These are phyloP conservation scores for Ceratocystis harringtonii DNA, from an alignment of 2,329 filamentous ascomycete species.

Conservation along the genomic window DNA sequence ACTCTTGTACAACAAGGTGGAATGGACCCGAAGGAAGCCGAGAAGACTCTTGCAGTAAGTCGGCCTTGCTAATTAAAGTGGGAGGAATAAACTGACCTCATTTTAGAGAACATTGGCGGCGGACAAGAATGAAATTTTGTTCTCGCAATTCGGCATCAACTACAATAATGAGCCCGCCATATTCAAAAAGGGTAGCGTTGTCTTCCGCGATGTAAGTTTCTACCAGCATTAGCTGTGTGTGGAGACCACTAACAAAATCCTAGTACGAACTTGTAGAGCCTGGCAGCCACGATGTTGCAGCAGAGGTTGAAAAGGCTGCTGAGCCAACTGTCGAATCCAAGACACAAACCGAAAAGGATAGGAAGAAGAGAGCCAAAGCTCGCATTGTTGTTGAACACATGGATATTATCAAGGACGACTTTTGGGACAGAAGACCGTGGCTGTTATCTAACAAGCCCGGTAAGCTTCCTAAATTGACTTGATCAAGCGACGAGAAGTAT, in stretches of 20 bases:
- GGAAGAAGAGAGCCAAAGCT: constrained; percentile 67
- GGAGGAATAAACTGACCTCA: constrained; percentile 18
- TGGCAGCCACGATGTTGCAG: constrained; percentile 30
- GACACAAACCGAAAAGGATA: constrained; percentile 69
- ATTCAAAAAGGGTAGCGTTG: constrained; percentile 80
- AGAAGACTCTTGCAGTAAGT: constrained; percentile 58
- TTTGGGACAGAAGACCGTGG: constrained; percentile 83
- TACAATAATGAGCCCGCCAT: constrained; percentile 95
- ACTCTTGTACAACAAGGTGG: constrained; percentile 64
- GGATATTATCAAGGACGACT: constrained; percentile 90
- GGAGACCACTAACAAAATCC: not conserved
- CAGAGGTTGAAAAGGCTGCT: constrained; percentile 31
- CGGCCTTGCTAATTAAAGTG: not conserved
- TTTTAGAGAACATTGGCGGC: constrained; percentile 60
- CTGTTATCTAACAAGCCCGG: constrained; percentile 60
- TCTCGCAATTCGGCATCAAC: constrained; percentile 77
- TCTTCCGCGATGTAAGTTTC: constrained; percentile 62
- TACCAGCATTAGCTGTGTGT: not conserved
- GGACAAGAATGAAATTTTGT: constrained; percentile 95
- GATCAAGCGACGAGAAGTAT: not conserved
- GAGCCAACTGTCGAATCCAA: constrained; percentile 49
- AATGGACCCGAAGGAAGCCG: constrained; percentile 62
- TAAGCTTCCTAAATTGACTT: constrained; percentile 43
- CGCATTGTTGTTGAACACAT: constrained; percentile 68
- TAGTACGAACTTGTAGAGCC: constrained; percentile 59